Base-by-base conservation (phyloP, 768 basidiomycete genomes). In the Lactarius vividus region DNA sequence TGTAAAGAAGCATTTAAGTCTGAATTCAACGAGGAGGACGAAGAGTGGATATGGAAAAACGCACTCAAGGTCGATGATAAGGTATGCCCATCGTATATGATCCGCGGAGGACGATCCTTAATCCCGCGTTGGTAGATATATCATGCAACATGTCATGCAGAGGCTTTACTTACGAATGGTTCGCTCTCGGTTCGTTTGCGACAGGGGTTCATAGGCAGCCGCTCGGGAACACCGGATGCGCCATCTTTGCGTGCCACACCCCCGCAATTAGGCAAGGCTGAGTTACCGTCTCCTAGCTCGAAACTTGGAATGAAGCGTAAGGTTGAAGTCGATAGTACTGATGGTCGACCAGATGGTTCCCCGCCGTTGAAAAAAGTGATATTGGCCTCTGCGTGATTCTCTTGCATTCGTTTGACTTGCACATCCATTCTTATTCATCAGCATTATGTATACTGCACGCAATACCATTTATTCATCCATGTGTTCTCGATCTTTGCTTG, bases 11-110 rank as follows among this genome's bases (percentile, higher is more conserved):
- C 76, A 63, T 82, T 98, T 76, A 92, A 93, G 80, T 86, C 88
- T 70, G 96, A 97, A 79, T 98, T 92, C 75, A 77, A 88, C 63
- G 94, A 98, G 74, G 96, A 97, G 57, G 94, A 96, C 67, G 96
- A 98, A 79, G 96, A 97, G 67, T 98, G 96, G 96, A 90, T 97
- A 15, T 99, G 94, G 94, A 86, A 84, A 74, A 96, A 99, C 73
- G 94, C 96, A 0, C 81, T 93, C 23, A 85, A 82, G 76, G 88
- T 88, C 67, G 92, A 96, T 69, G 91, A 90, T 64, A 85, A 84
- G 80, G 94, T 94, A 75, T 62, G 88, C n/a, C 29, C 49, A 59
- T 65, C 33, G 13, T 44, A 28, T 44, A 18, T 33, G 11, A 44
- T 66, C 5, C 18, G 11, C 6, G 4, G 11, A 18, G 18, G 44